Conservation (phyloP, 768 basidiomycete genomes). For the Mycena epipterygia region DNA sequence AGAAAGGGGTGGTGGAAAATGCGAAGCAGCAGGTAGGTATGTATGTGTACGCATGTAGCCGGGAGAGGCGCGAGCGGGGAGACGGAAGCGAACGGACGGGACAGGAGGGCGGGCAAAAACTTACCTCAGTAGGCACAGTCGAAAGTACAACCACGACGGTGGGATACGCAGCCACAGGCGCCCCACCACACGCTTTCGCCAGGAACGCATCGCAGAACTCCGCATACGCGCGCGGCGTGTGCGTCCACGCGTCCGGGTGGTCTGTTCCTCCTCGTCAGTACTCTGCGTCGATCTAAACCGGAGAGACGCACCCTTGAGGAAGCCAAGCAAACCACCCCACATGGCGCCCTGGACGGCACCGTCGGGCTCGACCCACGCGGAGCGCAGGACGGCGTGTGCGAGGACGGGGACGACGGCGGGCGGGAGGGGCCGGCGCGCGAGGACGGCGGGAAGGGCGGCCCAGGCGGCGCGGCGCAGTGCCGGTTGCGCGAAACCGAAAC, state of each 20-base stretch:
- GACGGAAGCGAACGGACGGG: no score
- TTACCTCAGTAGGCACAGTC: constrained; percentile 70
- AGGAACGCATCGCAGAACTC: constrained; percentile 85
- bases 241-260: constrained; percentile 13
- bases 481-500: constrained; percentile 64
- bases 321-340: constrained; percentile 79
- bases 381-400: constrained; percentile 72
- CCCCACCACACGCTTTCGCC: constrained; percentile 81
- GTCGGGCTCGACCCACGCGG: constrained; percentile 80
- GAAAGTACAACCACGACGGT: constrained; percentile 84
- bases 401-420: constrained; percentile 58
- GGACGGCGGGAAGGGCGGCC: constrained; percentile 47
- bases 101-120: background rate
- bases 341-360: constrained; percentile 73
- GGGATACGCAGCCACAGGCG: constrained; percentile 86
- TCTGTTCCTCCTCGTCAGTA: background rate
- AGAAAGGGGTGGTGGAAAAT: no score
- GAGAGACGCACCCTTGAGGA: constrained; percentile 74
- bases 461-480: constrained; percentile 70
- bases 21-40: no score
- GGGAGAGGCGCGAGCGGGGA: no score
- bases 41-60: no score
- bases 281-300: background rate
- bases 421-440: constrained; percentile 31
- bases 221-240: constrained; percentile 58